Percentiles rank a stretch among this genome's conserved stretches.
Evolutionary conservation across 441 rosid genomes (phyloP).

Genomic region (Kokia cookei): DNA sequence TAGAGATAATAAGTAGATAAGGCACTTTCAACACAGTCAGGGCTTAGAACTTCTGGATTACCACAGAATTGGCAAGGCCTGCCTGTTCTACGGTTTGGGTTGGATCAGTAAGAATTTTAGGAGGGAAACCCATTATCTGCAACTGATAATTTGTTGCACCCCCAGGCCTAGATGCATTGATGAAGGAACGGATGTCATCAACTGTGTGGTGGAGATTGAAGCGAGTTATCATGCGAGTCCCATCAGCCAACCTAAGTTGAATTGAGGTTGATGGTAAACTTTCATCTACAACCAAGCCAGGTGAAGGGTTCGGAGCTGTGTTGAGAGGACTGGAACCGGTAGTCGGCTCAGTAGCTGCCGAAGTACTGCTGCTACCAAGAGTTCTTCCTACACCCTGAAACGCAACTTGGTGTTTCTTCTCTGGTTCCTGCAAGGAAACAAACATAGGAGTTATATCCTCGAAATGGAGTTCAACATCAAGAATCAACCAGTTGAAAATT

Average conservation of each 20-base stretch:
- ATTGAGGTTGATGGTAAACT: slow-evolving; percentile 67
- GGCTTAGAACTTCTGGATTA: slow-evolving; percentile 65
- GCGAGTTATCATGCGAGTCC: slow-evolving; percentile 62
- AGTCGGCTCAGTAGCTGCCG: slow-evolving; percentile 31
- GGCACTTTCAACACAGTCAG: neutral
- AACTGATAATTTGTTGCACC: slow-evolving; percentile 19
- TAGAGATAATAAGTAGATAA: neutral
- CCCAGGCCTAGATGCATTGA: slow-evolving; percentile 71
- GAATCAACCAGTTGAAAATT: neutral
- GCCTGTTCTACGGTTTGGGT: slow-evolving; percentile 71
- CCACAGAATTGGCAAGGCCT: slow-evolving; percentile 81
- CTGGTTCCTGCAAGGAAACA: slow-evolving; percentile 52
- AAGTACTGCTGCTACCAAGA: slow-evolving; percentile 50
- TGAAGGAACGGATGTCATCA: slow-evolving; percentile 52
- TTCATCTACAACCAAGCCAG: slow-evolving; percentile 49
- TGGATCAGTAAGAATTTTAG: slow-evolving; percentile 24
- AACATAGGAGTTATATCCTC: neutral
- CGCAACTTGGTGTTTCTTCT: slow-evolving; percentile 50
- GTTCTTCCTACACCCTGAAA: slow-evolving; percentile 93
- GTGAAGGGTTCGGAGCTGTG: slow-evolving; percentile 28
- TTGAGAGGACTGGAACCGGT: slow-evolving; percentile 21
- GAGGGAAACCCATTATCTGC: slow-evolving; percentile 83
- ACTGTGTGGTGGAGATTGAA: slow-evolving; percentile 72
- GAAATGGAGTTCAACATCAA: neutral
- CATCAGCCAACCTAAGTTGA: slow-evolving; percentile 87